Evolutionary conservation across 768 basidiomycete species (phyloP).

Genomic region (Crucibulum laeve): DNA sequence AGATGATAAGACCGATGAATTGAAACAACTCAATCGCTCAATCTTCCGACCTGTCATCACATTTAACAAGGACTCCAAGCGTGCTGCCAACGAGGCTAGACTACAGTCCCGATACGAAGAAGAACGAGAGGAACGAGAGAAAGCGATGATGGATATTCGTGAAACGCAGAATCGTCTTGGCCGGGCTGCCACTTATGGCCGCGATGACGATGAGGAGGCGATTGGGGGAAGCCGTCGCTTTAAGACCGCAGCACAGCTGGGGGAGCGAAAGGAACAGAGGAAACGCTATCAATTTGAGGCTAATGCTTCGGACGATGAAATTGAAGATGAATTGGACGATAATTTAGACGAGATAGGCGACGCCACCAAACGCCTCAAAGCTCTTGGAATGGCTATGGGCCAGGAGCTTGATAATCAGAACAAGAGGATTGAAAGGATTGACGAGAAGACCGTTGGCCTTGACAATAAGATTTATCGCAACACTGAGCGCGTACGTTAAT

Average conservation of each 20-base stretch:
- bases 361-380: conserved; percentile 73
- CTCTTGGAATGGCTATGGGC: conserved; percentile 77
- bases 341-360: conserved; percentile 86
- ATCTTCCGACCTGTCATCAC: conserved; percentile 92
- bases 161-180: conserved; percentile 87
- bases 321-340: conserved; percentile 91
- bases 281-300: conserved; percentile 90
- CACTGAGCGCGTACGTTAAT: conserved; percentile 64
- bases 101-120: conserved; percentile 83
- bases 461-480: conserved; percentile 77
- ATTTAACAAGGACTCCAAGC: conserved; percentile 91
- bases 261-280: conserved; percentile 62
- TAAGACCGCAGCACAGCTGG: conserved; percentile 47
- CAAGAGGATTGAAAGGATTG: conserved; percentile 67
- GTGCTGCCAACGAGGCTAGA: conserved; percentile 81
- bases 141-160: conserved; percentile 79
- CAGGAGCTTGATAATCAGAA: conserved; percentile 90
- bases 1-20: conserved; percentile 90
- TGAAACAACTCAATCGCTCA: conserved; percentile 90
- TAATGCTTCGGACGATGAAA: conserved; percentile 85
- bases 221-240: conserved; percentile 36
- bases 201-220: conserved; percentile 40
- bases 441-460: conserved; percentile 70
- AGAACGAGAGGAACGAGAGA: conserved; percentile 80
- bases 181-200: conserved; percentile 61